Conservation (phyloP, 371 early-diverging fungal species). For the Saksenaea oblongispora region DNA sequence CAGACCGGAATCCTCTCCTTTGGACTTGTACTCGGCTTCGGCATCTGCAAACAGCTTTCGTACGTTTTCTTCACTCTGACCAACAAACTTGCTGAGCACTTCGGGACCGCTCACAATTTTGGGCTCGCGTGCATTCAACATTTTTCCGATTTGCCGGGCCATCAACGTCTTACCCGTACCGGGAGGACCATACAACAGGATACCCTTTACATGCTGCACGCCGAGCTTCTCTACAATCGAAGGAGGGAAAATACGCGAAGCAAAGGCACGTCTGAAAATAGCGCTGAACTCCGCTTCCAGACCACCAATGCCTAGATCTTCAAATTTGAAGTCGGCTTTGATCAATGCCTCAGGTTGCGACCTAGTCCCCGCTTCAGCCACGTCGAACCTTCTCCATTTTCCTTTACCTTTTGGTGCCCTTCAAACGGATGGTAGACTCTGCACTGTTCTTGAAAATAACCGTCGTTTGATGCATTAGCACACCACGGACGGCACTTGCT, state of each 20-base stretch:
- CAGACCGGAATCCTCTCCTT: slow-evolving; percentile 92
- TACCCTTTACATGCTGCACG: slow-evolving; percentile 94
- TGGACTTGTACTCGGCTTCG: slow-evolving; percentile 94
- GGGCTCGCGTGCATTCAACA: slow-evolving; percentile 97
- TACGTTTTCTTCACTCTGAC: slow-evolving; percentile 99
- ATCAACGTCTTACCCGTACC: slow-evolving; percentile 99
- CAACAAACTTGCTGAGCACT: slow-evolving; percentile 98
- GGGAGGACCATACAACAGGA: slow-evolving; percentile 92
- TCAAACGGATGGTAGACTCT: slow-evolving; percentile 76
- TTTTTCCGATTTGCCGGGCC: slow-evolving; percentile 99
- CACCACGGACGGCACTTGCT: slow-evolving; percentile 54
- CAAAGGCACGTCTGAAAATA: slow-evolving; percentile 99
- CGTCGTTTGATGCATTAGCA: slow-evolving; percentile 72
- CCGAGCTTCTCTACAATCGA: slow-evolving; percentile 95
- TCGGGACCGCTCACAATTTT: slow-evolving; percentile 99
- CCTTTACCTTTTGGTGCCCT: slow-evolving; percentile 65
- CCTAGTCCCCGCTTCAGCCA: slow-evolving; percentile 21
- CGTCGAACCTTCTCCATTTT: too few species aligned
- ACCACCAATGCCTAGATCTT: slow-evolving; percentile 99
- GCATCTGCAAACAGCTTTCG: slow-evolving; percentile 98
- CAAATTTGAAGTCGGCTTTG: slow-evolving; percentile 97
- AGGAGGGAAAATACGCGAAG: slow-evolving; percentile 98
- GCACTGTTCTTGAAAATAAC: slow-evolving; percentile 71
- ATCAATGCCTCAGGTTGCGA: slow-evolving; percentile 70
- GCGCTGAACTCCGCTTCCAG: slow-evolving; percentile 96